A percentile compares a stretch with the other conserved stretches of the same genome.
phyloP scores from a whole-genome alignment of 78 protist species.

The Dictyostelium capitatum region DNA sequence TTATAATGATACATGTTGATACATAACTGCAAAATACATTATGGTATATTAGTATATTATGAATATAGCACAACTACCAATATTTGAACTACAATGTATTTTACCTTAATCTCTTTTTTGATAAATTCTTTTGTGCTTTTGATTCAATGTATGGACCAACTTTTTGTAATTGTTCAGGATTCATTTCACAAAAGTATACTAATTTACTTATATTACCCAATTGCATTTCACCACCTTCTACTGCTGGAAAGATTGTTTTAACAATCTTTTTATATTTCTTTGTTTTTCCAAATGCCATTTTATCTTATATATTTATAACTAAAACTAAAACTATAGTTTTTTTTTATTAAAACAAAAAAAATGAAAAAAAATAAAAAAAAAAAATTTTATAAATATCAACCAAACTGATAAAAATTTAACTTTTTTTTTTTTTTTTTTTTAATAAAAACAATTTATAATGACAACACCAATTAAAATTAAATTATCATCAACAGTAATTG shows the following conservation, averaged over 20 bases:
- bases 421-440: too few relatives aligned
- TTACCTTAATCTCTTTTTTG: constrained; percentile 57
- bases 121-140: constrained; percentile 37
- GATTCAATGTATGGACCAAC: constrained; percentile 64
- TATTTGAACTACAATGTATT: not conserved
- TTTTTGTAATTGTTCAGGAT: constrained; percentile 70
- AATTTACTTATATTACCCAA: constrained; percentile 60
- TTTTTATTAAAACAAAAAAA: not conserved
- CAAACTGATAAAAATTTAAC: not conserved
- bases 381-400: not conserved
- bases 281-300: constrained; percentile 67
- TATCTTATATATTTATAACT: too few relatives aligned
- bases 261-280: constrained; percentile 75
- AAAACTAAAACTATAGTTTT: too few relatives aligned
- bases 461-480: constrained; percentile 11
- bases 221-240: constrained; percentile 56
- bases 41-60: not conserved
- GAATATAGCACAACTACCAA: not conserved
- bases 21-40: constrained; percentile 37
- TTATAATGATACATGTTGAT: constrained; percentile 44
- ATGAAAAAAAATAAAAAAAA: not conserved
- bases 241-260: constrained; percentile 58
- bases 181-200: constrained; percentile 72
- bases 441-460: not conserved
- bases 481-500: constrained; percentile 34